Conservation (phyloP, 306 rosid genomes). For the Ammopiptanthus mongolicus region DNA sequence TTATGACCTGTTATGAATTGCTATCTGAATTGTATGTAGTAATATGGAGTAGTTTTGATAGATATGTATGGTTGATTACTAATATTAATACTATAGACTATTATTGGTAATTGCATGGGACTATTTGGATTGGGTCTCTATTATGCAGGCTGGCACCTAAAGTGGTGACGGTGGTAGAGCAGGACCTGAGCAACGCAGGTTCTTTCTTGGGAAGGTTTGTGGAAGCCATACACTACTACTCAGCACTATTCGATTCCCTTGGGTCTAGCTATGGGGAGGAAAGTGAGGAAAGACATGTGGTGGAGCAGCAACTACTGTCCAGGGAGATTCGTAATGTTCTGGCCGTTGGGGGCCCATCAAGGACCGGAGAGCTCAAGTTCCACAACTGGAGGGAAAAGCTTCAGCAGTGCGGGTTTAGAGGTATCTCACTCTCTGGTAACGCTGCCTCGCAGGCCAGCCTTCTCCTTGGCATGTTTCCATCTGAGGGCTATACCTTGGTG, state of each 20-base stretch:
- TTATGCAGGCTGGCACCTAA: conserved; percentile 88
- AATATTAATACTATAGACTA: too few species aligned
- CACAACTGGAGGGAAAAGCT: conserved; percentile 94
- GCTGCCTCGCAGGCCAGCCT: conserved; percentile 93
- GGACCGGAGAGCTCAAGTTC: conserved; percentile 81
- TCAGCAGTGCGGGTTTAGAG: conserved; percentile 80
- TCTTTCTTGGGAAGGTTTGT: conserved; percentile 93
- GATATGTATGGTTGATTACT: neutral
- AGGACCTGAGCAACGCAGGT: conserved; percentile 86
- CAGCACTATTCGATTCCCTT: conserved; percentile 87
- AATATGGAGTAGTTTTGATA: neutral
- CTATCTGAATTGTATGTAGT: neutral
- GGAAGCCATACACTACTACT: conserved; percentile 96
- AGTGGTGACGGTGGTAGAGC: conserved; percentile 98
- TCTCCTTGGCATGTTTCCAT: conserved; percentile 91
- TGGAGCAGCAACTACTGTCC: conserved; percentile 86
- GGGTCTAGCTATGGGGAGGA: conserved; percentile 96
- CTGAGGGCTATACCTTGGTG: conserved; percentile 90
- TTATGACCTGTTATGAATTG: neutral
- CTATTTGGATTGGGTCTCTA: too few species aligned
- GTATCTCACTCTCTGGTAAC: conserved; percentile 86
- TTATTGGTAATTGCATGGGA: neutral
- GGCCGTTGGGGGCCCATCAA: conserved; percentile 87
- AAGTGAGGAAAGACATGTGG: conserved; percentile 93
- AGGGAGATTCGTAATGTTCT: conserved; percentile 88